Evolutionary conservation across 2,329 filamentous ascomycete genomes (phyloP).

Genomic region (Alternaria burnsii): DNA sequence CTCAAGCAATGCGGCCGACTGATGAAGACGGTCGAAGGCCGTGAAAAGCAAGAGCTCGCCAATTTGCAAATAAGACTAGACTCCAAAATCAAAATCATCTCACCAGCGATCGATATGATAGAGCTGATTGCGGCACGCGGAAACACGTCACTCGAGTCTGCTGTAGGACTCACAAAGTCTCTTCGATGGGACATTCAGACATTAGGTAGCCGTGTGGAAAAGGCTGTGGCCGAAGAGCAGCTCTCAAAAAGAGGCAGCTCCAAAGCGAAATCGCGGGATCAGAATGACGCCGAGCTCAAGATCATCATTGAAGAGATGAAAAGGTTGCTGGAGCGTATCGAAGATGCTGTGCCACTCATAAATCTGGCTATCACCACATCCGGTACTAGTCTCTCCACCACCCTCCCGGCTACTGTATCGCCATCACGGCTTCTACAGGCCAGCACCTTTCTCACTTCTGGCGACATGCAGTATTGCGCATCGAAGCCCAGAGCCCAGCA

Average conservation of each 20-base stretch:
- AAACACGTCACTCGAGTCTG: constrained; percentile 85
- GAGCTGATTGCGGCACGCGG: constrained; percentile 83
- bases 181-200: constrained; percentile 84
- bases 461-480: constrained; percentile 81
- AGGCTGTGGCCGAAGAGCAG: constrained; percentile 72
- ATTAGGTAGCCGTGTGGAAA: constrained; percentile 77
- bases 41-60: constrained; percentile 74
- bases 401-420: constrained; percentile 82
- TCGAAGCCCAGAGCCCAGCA: constrained; percentile 72
- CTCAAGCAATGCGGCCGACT: constrained; percentile 81
- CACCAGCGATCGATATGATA: constrained; percentile 90
- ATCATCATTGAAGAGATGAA: constrained; percentile 79
- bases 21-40: constrained; percentile 75
- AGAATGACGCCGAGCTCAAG: constrained; percentile 71
- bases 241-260: constrained; percentile 54
- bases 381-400: constrained; percentile 83
- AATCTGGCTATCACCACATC: constrained; percentile 95
- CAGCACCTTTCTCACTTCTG: constrained; percentile 86
- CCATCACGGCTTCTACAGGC: constrained; percentile 91
- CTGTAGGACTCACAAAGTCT: constrained; percentile 81
- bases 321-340: constrained; percentile 77
- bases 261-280: constrained; percentile 60
- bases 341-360: constrained; percentile 89
- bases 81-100: constrained; percentile 89
- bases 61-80: constrained; percentile 77